Conservation (phyloP, 768 basidiomycete genomes). For the Termitomyces titanicus region DNA sequence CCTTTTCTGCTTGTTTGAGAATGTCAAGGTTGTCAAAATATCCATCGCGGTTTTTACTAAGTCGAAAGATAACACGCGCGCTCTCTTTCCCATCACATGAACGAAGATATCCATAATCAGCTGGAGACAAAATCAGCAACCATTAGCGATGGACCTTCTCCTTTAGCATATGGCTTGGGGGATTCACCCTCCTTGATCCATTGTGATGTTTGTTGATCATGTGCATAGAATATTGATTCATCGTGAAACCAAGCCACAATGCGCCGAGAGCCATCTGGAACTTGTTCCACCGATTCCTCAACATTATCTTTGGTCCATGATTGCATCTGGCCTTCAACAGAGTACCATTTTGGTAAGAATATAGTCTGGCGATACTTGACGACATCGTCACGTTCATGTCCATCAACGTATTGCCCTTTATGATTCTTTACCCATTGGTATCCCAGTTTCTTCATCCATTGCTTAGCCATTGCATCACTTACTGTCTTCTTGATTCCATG, state of each 20-base stretch:
- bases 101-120: slow-evolving; percentile 26
- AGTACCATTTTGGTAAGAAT: slow-evolving; percentile 17
- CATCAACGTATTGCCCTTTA: slow-evolving; percentile 26
- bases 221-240: slow-evolving; percentile 33
- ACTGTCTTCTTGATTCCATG: slow-evolving; percentile 10
- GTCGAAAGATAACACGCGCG: slow-evolving; percentile 18
- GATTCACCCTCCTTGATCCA: slow-evolving; percentile 22
- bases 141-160: slow-evolving; percentile 30
- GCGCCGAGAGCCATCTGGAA: neutral
- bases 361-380: slow-evolving; percentile 22
- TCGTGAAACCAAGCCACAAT: slow-evolving; percentile 24
- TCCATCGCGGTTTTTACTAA: slow-evolving; percentile 20
- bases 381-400: slow-evolving; percentile 28
- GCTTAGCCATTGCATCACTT: slow-evolving; percentile 17
- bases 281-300: neutral
- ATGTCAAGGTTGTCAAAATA: slow-evolving; percentile 24
- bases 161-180: slow-evolving; percentile 25
- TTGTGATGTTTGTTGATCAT: slow-evolving; percentile 20
- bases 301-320: slow-evolving; percentile 15
- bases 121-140: slow-evolving; percentile 32
- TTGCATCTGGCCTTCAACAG: slow-evolving; percentile 5
- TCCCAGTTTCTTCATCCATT: slow-evolving; percentile 21
- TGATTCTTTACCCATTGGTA: slow-evolving; percentile 17
- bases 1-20: slow-evolving; percentile 16
- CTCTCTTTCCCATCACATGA: slow-evolving; percentile 18